phyloP scores from a whole-genome alignment of 2,329 filamentous ascomycete genomes.

The Metarhizium humberi region DNA sequence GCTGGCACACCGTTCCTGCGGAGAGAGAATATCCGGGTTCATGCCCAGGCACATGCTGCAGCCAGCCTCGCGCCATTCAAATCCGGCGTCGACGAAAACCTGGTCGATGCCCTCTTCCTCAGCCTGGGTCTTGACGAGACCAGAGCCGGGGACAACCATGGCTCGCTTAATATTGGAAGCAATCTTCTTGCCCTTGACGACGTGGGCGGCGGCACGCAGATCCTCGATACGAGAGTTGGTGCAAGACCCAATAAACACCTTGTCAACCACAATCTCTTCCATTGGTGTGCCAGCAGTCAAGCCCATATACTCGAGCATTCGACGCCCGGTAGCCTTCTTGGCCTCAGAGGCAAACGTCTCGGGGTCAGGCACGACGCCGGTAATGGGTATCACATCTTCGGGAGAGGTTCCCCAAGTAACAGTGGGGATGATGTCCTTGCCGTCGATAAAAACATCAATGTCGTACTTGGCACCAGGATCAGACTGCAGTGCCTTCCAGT shows the following conservation, averaged over 20 bases:
- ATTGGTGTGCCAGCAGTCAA: slow-evolving; percentile 77
- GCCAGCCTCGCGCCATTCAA: slow-evolving; percentile 96
- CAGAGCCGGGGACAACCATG: slow-evolving; percentile 94
- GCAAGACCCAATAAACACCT: slow-evolving; percentile 96
- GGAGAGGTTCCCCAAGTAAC: slow-evolving; percentile 96
- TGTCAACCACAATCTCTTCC: slow-evolving; percentile 87
- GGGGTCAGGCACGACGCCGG: slow-evolving; percentile 78
- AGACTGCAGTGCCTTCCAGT: slow-evolving; percentile 80
- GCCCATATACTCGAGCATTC: slow-evolving; percentile 95
- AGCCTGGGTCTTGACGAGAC: slow-evolving; percentile 84
- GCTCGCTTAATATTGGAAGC: slow-evolving; percentile 85
- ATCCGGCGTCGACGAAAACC: slow-evolving; percentile 84
- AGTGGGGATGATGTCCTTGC: slow-evolving; percentile 86
- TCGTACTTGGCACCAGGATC: slow-evolving; percentile 88
- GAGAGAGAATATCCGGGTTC: slow-evolving; percentile 95
- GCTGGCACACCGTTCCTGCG: slow-evolving; percentile 85
- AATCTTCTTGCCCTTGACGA: slow-evolving; percentile 81
- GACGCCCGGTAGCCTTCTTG: slow-evolving; percentile 70
- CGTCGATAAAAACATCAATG: slow-evolving; percentile 79
- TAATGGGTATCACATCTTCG: slow-evolving; percentile 93
- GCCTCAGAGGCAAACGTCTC: slow-evolving; percentile 72
- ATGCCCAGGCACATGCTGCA: slow-evolving; percentile 99
- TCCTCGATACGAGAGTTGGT: slow-evolving; percentile 97
- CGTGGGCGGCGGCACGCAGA: slow-evolving; percentile 73
- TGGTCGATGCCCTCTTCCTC: slow-evolving; percentile 88